These are phyloP conservation scores for Ananas comosus DNA, from an alignment of 176 grass and related monocot species.

Conservation along the genomic window DNA sequence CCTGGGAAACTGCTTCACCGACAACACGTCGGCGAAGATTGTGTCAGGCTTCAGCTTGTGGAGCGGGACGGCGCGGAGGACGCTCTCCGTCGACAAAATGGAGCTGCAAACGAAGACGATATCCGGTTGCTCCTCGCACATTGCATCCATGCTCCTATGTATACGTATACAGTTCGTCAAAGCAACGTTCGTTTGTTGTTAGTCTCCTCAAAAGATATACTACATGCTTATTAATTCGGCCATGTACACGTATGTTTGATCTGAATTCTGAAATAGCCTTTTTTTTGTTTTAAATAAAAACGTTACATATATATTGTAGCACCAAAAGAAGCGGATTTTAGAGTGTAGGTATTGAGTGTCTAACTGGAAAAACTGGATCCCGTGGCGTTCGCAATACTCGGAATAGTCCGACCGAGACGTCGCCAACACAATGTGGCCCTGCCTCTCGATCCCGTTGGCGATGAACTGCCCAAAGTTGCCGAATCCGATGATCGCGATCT, in stretches of 20 bases:
- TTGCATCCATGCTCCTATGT: constrained; percentile 30
- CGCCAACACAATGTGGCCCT: constrained; percentile 50
- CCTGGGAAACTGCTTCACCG: constrained; percentile 62
- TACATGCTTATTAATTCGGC: no score
- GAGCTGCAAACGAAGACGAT: constrained; percentile 63
- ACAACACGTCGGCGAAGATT: constrained; percentile 60
- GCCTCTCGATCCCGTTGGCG: constrained; percentile 39
- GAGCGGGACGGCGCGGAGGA: constrained; percentile 40
- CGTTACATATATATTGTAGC: not conserved
- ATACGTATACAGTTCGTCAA: not conserved
- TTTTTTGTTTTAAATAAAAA: not conserved
- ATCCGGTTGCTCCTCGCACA: constrained; percentile 52
- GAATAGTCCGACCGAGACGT: constrained; percentile 60
- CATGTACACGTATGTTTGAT: no score
- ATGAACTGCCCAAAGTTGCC: constrained; percentile 66
- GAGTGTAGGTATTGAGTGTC: no score
- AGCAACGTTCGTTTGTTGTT: no score
- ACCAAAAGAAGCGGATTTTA: no score
- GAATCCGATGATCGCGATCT: constrained; percentile 49
- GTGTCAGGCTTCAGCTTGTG: constrained; percentile 42
- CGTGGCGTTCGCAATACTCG: constrained; percentile 26
- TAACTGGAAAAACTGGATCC: constrained; percentile 48
- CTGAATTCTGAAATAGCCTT: no score
- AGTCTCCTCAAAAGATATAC: no score
- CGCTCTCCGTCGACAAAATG: constrained; percentile 48